These are phyloP conservation scores for Vitellaria paradoxa DNA, from an alignment of 179 eudicot species.

Conservation along the genomic window DNA sequence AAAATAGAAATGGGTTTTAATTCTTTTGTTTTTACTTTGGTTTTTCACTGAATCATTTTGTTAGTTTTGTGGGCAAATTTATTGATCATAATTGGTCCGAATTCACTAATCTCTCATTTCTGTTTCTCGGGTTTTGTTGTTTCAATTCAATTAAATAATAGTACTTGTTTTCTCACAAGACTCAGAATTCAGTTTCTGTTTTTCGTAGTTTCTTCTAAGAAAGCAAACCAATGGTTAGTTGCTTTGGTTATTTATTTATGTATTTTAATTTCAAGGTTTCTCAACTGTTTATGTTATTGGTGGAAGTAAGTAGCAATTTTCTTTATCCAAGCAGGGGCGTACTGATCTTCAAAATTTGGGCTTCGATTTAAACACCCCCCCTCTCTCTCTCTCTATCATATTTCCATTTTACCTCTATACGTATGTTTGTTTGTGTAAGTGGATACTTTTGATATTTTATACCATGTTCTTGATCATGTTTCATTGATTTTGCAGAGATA, in stretches of 20 bases:
- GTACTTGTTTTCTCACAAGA: too few species aligned
- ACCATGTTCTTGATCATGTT: too few species aligned
- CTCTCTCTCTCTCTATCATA: too few species aligned
- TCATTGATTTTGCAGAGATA: conserved; percentile 3
- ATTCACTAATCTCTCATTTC: too few species aligned
- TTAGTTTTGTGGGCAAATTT: not conserved
- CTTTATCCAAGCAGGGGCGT: not conserved
- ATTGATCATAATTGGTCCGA: not conserved
- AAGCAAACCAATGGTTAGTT: not conserved
- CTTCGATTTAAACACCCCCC: not conserved
- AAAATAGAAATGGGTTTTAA: not conserved
- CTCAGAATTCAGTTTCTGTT: not conserved
- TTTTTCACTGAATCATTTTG: not conserved
- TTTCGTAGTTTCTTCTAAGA: not conserved
- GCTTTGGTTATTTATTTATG: not conserved
- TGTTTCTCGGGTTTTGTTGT: too few species aligned
- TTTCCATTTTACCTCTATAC: too few species aligned
- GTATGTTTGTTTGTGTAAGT: too few species aligned
- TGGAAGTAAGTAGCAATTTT: not conserved
- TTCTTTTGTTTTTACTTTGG: not conserved
- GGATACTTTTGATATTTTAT: too few species aligned
- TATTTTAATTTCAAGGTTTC: not conserved
- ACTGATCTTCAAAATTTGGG: not conserved
- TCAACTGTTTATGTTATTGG: not conserved
- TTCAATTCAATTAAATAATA: too few species aligned